Base-by-base conservation (phyloP, 106 monocot genomes). In the Amphibolis antarctica region DNA sequence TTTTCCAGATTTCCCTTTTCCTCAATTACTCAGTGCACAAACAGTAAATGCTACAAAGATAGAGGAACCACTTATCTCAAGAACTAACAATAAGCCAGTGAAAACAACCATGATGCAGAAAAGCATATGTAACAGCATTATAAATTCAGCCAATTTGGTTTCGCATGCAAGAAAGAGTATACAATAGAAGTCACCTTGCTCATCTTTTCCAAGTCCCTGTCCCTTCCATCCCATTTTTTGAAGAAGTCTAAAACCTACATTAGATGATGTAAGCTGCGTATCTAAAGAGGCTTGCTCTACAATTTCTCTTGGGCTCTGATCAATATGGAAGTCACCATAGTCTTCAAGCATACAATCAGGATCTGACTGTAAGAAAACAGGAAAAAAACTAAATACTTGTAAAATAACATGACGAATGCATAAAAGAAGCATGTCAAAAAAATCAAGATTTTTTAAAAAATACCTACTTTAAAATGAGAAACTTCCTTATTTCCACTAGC, bases 211-310 rank as follows among this genome's bases (percentile, higher is more conserved):
- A 55, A 98, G 98, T 18, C 98, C 98, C 74, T 83, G 87, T 43
- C 98, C 98, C 76, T 91, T 98, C 98, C 98, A 98, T 28, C 98
- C 98, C 98, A 98, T 98, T 68, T 91, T 98, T 64, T 98, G 98
- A 46, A 98, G 69, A 70, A 98, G 91, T 72, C 82, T 77, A 71
- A 78, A 98, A 15, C 98, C 98, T 60, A 91, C 45, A 49, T 98
- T 98, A 21, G 98, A 91, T 50, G 98, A 81, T 42, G 98, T 82
- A 25, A 98, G 71, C 59, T 87, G 84, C 19, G 84, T 91, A 52
- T 98, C 90, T 42, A 98, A 62, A 59, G 98, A 98, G 42, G 91
- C 98, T 76, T 91, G 98, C 66, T 87, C 98, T 58, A 87, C 58
- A 53, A 87, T 98, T 76, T 98, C 91, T 13, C 80, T 82, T n/a